Evolutionary conservation across 2,329 filamentous ascomycete genomes (phyloP), one percentile per base, ranked within the genome.

Genomic region (Fusarium globosum): DNA sequence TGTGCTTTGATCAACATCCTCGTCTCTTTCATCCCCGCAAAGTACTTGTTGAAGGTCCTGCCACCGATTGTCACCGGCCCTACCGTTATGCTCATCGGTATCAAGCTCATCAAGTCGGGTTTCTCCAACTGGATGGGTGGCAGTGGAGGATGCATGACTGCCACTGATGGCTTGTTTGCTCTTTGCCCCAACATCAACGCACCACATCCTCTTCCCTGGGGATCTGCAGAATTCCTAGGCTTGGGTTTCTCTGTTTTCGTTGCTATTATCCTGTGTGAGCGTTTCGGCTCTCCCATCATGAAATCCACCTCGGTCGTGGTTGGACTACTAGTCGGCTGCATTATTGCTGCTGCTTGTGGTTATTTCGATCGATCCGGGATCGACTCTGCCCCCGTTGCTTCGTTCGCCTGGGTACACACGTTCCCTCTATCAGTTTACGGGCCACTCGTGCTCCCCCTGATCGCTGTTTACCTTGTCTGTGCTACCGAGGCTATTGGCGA

Each of bases 271-370:
- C 79, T 96, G 18, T 94, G 92, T 79, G 94, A 96, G 81, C 89
- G 93, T 16, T 95, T 95, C 76, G 94, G 94, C 3, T 88, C 93
- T 1, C 94, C 94, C 0, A 92, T 96, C 73, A 95, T 96, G 92
- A 95, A 95, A 80, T 93, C 91, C 6, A 92, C 90, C 13, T 91
- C 91, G 36, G 93, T 96, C 38, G 89, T 95, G 46, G 86, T 94
- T 63, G 93, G 94, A 20, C 86, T 95, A 10, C 86, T 94, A 0
- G 80, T 92, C 3, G 94, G 94, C 51, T 95, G 93, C 82, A 92
- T 95, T 77, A 93, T 96, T 69, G 93, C 92, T 16, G 93, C 88
- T 0, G 93, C 93, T 3, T 91, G 88, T 58, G 93, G 93, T 36
- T 96, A 96, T 82, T 96, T 95, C 78, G 92, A 93, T 78, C 85